Percentiles rank a stretch among this genome's conserved stretches.
Conservation (phyloP, 164 flowering plant species). For the Buxus sempervirens region DNA sequence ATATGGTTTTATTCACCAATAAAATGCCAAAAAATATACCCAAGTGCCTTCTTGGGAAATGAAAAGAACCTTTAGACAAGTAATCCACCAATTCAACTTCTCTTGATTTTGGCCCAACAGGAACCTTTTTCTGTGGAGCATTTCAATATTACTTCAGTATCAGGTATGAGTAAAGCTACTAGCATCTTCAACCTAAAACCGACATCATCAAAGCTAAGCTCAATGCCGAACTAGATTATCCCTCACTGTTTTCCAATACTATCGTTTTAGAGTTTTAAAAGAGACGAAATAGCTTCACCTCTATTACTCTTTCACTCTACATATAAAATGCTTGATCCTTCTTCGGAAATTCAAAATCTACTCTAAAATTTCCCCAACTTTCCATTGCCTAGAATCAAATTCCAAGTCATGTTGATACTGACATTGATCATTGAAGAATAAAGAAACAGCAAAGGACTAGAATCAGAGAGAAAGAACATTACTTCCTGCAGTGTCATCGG, state of each 20-base stretch:
- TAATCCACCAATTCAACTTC: too few species aligned
- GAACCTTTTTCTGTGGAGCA: neutral
- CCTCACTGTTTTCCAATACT: too few species aligned
- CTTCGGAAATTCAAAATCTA: too few species aligned
- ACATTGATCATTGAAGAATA: neutral
- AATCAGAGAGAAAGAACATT: conserved; percentile 8
- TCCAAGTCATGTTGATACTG: neutral
- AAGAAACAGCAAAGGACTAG: neutral
- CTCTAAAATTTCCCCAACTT: neutral
- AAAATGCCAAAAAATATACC: neutral
- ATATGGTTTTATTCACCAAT: neutral
- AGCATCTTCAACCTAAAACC: neutral
- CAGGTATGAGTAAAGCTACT: neutral
- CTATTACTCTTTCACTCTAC: neutral
- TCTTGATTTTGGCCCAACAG: neutral
- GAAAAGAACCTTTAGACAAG: too few species aligned
- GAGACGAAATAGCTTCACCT: neutral
- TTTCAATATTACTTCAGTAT: neutral
- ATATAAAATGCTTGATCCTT: too few species aligned
- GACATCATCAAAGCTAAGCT: too few species aligned
- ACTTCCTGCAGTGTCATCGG: conserved; percentile 73
- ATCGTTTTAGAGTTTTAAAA: too few species aligned
- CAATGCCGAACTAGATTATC: too few species aligned
- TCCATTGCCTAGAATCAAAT: neutral
- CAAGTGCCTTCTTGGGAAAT: too few species aligned